A percentile compares a stretch with the other conserved stretches of the same genome.
Conservation (phyloP, 2,329 filamentous ascomycete species). For the Hypoxylon sp. region DNA sequence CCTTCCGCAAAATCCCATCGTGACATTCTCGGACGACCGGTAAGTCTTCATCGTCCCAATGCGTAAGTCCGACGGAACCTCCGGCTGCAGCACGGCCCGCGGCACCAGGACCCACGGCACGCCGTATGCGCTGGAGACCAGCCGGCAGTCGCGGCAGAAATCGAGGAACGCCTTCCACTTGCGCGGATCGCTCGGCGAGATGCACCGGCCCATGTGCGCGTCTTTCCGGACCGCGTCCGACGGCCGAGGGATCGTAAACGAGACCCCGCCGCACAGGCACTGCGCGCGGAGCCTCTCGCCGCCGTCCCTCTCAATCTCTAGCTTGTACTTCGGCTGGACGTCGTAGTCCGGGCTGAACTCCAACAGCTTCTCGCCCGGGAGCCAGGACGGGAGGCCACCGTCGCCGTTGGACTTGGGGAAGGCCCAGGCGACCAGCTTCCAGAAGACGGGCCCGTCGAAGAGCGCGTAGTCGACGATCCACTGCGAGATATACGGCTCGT, state of each 20-base stretch:
- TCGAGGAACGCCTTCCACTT: slow-evolving; percentile 63
- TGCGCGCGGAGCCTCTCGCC: slow-evolving; percentile 60
- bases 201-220: slow-evolving; percentile 53
- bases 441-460: slow-evolving; percentile 56
- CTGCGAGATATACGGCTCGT: slow-evolving; percentile 51
- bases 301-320: slow-evolving; percentile 56
- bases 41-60: slow-evolving; percentile 63
- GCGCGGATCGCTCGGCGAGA: slow-evolving; percentile 56
- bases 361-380: slow-evolving; percentile 50
- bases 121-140: slow-evolving; percentile 60
- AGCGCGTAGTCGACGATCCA: slow-evolving; percentile 61
- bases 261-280: slow-evolving; percentile 64
- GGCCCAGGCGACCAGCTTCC: slow-evolving; percentile 56
- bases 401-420: slow-evolving; percentile 57
- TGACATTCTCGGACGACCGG: slow-evolving; percentile 57
- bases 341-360: slow-evolving; percentile 47
- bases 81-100: slow-evolving; percentile 55
- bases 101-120: slow-evolving; percentile 62
- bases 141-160: slow-evolving; percentile 62
- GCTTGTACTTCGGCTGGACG: slow-evolving; percentile 48
- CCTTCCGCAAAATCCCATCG: slow-evolving; percentile 61
- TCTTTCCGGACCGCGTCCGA: slow-evolving; percentile 50
- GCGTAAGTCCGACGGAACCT: slow-evolving; percentile 56
- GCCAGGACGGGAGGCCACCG: slow-evolving; percentile 56
- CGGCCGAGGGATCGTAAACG: slow-evolving; percentile 62